A percentile compares a stretch with the other conserved stretches of the same genome.
phyloP scores from a whole-genome alignment of 164 flowering plant genomes.

The Magnolia changhungtana region DNA sequence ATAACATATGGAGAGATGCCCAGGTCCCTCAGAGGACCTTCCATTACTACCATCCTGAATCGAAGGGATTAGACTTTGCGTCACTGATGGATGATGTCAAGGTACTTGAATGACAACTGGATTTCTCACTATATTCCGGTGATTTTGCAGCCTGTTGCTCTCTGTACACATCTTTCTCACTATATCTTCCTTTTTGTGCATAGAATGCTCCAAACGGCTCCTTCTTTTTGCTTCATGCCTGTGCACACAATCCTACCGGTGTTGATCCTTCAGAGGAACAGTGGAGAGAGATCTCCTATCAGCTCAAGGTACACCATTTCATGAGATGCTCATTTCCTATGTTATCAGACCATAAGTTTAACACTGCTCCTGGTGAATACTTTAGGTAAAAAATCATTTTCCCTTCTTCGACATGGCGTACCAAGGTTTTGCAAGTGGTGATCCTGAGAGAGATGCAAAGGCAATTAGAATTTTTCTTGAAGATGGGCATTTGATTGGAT shows the following conservation, averaged over 20 bases:
- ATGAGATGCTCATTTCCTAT: constrained; percentile 1
- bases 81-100: constrained; percentile 80
- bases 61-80: constrained; percentile 81
- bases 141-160: not conserved
- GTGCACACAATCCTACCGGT: constrained; percentile 99
- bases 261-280: constrained; percentile 96
- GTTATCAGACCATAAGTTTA: not conserved
- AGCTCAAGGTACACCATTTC: constrained; percentile 51
- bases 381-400: constrained; percentile 83
- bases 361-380: constrained; percentile 1
- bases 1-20: constrained; percentile 98
- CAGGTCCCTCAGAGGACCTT: constrained; percentile 73
- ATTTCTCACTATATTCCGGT: not conserved
- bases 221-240: constrained; percentile 92
- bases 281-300: constrained; percentile 89
- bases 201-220: constrained; percentile 97
- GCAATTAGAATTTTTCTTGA: constrained; percentile 91
- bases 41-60: constrained; percentile 84
- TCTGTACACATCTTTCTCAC: not conserved
- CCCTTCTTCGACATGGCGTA: constrained; percentile 98
- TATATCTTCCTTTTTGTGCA: constrained; percentile 4
- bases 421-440: constrained; percentile 99
- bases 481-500: constrained; percentile 86
- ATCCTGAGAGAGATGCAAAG: constrained; percentile 89
- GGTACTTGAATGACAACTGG: constrained; percentile 30